Conservation (phyloP, 306 rosid species). For the Castanospermum australe region DNA sequence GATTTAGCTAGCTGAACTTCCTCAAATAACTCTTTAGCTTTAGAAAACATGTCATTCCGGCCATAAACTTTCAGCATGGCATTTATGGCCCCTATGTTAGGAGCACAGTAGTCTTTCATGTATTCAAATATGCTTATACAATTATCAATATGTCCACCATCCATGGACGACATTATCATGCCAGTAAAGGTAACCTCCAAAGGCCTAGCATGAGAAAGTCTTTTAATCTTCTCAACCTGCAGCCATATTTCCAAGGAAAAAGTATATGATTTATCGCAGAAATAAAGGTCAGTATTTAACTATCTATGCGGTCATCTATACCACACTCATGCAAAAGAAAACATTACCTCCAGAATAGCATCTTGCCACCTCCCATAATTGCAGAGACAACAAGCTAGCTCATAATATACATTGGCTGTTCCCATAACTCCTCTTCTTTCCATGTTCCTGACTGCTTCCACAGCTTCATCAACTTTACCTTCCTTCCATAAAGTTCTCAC, state of each 20-base stretch:
- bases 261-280: neutral
- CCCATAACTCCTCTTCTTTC: conserved; percentile 85
- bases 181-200: conserved; percentile 90
- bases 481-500: conserved; percentile 81
- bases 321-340: conserved; percentile 13
- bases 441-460: conserved; percentile 79
- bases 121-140: conserved; percentile 61
- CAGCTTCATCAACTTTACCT: conserved; percentile 77
- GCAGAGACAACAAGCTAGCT: conserved; percentile 91
- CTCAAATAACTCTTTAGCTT: conserved; percentile 86
- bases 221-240: conserved; percentile 80
- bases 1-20: conserved; percentile 48
- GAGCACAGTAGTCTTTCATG: conserved; percentile 67
- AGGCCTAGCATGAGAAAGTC: conserved; percentile 59
- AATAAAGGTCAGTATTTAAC: neutral
- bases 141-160: conserved; percentile 69
- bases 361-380: conserved; percentile 86
- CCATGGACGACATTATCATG: conserved; percentile 78
- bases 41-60: conserved; percentile 71
- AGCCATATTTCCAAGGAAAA: conserved; percentile 27
- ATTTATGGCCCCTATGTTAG: conserved; percentile 82
- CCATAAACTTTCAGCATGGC: conserved; percentile 83
- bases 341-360: conserved; percentile 71
- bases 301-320: neutral
- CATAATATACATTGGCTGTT: conserved; percentile 73